phyloP scores from a whole-genome alignment of 192 early-diverging fungal genomes.

The Kickxella alabastrina region DNA sequence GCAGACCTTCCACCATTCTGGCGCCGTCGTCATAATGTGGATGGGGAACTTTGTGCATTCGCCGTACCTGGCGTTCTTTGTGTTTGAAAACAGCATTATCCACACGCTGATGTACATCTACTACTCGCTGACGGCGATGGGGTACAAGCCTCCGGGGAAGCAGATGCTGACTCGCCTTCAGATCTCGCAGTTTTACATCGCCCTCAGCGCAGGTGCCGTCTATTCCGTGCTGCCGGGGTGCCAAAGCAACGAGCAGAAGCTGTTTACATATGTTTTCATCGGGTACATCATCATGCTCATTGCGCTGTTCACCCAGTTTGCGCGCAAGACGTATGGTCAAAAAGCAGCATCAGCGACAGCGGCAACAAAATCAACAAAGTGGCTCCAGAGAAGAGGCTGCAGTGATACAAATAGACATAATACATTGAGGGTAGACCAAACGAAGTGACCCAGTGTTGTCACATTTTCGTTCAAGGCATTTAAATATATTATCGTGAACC shows the following conservation, averaged over 20 bases:
- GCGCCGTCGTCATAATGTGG: constrained; percentile 87
- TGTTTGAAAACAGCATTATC: constrained; percentile 77
- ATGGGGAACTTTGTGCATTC: constrained; percentile 71
- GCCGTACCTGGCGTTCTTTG: constrained; percentile 81
- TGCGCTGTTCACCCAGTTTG: constrained; percentile 78
- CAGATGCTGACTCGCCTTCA: constrained; percentile 76
- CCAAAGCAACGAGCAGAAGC: constrained; percentile 49
- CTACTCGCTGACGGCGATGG: constrained; percentile 73
- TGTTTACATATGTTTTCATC: constrained; percentile 65
- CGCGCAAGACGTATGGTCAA: constrained; percentile 61
- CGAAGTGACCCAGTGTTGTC: too few species aligned
- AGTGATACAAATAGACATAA: background rate
- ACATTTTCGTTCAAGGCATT: too few species aligned
- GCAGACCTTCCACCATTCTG: constrained; percentile 85
- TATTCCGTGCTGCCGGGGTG: constrained; percentile 64
- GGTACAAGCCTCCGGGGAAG: constrained; percentile 75
- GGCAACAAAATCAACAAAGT: constrained; percentile 9
- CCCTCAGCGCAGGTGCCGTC: constrained; percentile 56
- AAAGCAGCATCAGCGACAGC: background rate
- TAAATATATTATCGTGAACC: too few species aligned
- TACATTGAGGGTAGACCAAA: too few species aligned
- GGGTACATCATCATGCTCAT: constrained; percentile 72
- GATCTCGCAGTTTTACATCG: constrained; percentile 81
- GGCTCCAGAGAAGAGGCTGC: background rate
- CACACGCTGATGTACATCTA: constrained; percentile 87